Base-by-base conservation (phyloP, 352 stramenopile genomes). In the Stephanocyclus meneghinianus region DNA sequence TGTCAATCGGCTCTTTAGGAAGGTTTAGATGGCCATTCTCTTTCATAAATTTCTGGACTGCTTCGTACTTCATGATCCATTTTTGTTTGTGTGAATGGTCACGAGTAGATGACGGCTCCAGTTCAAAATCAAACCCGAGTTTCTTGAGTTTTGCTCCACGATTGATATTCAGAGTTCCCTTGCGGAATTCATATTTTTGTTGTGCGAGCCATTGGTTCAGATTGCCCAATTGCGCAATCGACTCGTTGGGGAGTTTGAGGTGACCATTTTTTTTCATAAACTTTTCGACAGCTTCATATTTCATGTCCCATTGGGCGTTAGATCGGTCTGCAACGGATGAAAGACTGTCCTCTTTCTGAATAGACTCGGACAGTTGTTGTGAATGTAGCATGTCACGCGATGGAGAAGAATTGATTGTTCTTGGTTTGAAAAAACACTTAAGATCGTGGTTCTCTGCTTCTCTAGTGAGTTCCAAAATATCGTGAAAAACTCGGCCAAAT, bases 221-320 rank as follows among this genome's bases (percentile, higher is more conserved):
- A 60, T 47, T 71, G 15, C 30, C 30, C 5, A 44, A 30, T 35
- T 60, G 2, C 0, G 10, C 1, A 8, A 13, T 59, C 11, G 44
- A n/a, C 29, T 71, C 45, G 21, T 44, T 71, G 13, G 62, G 62
- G 8, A 71, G 40, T n/a, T 71, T n/a, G 15, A 71, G 18, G 30
- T 71, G 44, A 13, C 62, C 62, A 42, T 71, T 21, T 5, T 53
- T 16, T 32, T 59, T 45, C 16, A 44, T 32, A 32, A 71, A 71
- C 47, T 60, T n/a, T 2, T 16, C 26, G 2, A 71, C 21, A 48
- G 42, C 62, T 18, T 60, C 26, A 15, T 71, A 71, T 6, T 60
- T 57, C 29, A 71, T 60, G 2, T 71, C 62, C 62, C 62, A 71
- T 11, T 50, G 7, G 18, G 13, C 21, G 1, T 48, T 37, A 21